Evolutionary conservation across 192 early-diverging fungal genomes (phyloP).

Genomic region (Backusella morwellensis): DNA sequence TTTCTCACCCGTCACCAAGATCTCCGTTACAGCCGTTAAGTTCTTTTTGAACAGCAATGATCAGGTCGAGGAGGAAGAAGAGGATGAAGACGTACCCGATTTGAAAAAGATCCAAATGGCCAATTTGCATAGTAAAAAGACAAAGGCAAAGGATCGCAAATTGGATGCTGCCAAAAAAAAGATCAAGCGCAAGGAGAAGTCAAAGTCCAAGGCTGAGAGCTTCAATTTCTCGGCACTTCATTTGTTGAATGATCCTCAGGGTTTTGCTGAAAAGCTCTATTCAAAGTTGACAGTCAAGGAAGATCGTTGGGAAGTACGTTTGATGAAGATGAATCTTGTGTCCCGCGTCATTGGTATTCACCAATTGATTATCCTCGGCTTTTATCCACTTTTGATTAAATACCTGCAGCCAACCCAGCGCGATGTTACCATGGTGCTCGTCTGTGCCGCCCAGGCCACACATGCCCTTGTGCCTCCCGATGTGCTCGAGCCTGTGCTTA

Average conservation of each 20-base stretch:
- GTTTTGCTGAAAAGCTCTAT: conserved; percentile 96
- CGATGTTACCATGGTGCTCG: conserved; percentile 92
- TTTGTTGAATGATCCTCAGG: conserved; percentile 95
- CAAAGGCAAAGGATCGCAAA: conserved; percentile 69
- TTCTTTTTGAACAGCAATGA: conserved; percentile 90
- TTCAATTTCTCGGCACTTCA: conserved; percentile 96
- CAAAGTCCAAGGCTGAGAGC: conserved; percentile 61
- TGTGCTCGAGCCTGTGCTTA: conserved; percentile 81
- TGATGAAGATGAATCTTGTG: conserved; percentile 92
- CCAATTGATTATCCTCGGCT: conserved; percentile 86
- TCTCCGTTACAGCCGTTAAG: conserved; percentile 88
- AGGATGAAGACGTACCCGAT: conserved; percentile 65
- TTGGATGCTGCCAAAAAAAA: conserved; percentile 77
- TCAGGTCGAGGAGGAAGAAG: conserved; percentile 70
- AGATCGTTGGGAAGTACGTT: conserved; percentile 87
- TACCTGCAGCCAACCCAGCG: conserved; percentile 95
- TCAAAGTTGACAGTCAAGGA: conserved; percentile 70
- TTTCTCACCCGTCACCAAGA: conserved; percentile 88
- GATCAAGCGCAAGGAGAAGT: conserved; percentile 66
- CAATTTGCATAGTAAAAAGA: conserved; percentile 84
- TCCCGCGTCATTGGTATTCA: conserved; percentile 95
- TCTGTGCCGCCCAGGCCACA: conserved; percentile 84
- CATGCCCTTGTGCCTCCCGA: conserved; percentile 96
- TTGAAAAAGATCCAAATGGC: conserved; percentile 77
- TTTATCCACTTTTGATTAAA: conserved; percentile 91